Evolutionary conservation across 2,329 filamentous ascomycete species (phyloP).

Genomic region (Spiromastix sp.): DNA sequence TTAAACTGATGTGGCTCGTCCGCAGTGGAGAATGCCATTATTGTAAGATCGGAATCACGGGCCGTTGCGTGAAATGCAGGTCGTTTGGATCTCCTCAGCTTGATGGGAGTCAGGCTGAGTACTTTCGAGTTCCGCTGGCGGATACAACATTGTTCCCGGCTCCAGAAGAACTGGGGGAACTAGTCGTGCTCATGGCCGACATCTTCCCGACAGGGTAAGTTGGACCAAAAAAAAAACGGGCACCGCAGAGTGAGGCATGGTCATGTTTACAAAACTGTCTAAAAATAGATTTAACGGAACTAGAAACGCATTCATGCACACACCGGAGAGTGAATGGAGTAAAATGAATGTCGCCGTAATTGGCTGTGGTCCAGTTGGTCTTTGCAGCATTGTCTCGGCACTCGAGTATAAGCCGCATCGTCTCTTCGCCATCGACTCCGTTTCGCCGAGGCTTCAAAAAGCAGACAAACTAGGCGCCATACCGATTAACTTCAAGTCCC

Average conservation of each 20-base stretch:
- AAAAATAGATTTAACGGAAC: no score
- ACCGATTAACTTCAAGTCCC: slow-evolving; percentile 64
- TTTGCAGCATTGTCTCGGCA: slow-evolving; percentile 72
- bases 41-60: slow-evolving; percentile 65
- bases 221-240: no score
- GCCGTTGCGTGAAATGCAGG: slow-evolving; percentile 59
- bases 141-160: slow-evolving; percentile 70
- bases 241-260: no score
- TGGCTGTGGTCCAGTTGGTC: slow-evolving; percentile 75
- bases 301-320: slow-evolving; percentile 61
- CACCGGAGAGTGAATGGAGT: slow-evolving; percentile 47
- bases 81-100: slow-evolving; percentile 61
- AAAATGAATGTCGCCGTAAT: slow-evolving; percentile 67
- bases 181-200: slow-evolving; percentile 83
- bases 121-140: slow-evolving; percentile 66
- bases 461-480: slow-evolving; percentile 69
- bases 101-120: slow-evolving; percentile 75
- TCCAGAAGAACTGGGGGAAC: slow-evolving; percentile 59
- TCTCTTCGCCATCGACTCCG: slow-evolving; percentile 68
- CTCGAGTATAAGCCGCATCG: slow-evolving; percentile 65
- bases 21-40: slow-evolving; percentile 68
- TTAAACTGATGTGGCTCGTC: no score
- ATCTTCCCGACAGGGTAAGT: slow-evolving; percentile 84
- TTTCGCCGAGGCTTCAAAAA: slow-evolving; percentile 62
- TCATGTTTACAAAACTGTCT: no score